Conservation (phyloP, 306 rosid genomes). For the Amphicarpaea edgeworthii region DNA sequence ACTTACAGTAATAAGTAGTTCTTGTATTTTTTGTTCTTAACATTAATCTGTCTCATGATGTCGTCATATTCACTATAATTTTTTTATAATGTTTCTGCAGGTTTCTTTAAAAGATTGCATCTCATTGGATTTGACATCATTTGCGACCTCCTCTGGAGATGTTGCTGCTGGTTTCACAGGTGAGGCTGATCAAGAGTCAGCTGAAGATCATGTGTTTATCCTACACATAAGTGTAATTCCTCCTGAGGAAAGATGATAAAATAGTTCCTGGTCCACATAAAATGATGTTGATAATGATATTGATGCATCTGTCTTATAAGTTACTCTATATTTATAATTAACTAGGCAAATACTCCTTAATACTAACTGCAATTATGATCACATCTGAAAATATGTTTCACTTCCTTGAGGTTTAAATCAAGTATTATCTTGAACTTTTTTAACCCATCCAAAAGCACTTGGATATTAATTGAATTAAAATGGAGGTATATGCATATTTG, state of each 20-base stretch:
- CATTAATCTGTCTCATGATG: not conserved
- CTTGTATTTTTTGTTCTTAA: constrained; percentile 11
- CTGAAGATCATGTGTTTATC: constrained; percentile 54
- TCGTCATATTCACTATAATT: constrained; percentile 9
- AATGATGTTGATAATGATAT: constrained; percentile 16
- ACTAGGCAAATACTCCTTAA: not conserved
- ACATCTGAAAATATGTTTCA: constrained; percentile 5
- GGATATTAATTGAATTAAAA: not conserved
- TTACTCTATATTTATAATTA: not conserved
- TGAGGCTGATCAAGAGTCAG: constrained; percentile 62
- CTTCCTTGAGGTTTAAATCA: not conserved
- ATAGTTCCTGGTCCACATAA: constrained; percentile 14
- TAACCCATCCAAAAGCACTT: not conserved
- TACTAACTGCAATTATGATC: constrained; percentile 14
- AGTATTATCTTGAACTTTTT: not conserved
- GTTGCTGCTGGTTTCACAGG: constrained; percentile 51
- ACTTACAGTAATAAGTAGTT: not conserved
- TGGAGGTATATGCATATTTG: constrained; percentile 13
- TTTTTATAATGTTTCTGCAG: constrained; percentile 48
- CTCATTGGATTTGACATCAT: constrained; percentile 48
- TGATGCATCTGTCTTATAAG: constrained; percentile 1
- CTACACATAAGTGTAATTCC: constrained; percentile 52
- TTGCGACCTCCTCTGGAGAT: constrained; percentile 44
- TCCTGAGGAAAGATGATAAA: constrained; percentile 32
- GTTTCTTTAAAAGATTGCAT: constrained; percentile 57